These are phyloP conservation scores for Earliella scabrosa DNA, from an alignment of 1,284 basidiomycete genomes.

Conservation along the genomic window DNA sequence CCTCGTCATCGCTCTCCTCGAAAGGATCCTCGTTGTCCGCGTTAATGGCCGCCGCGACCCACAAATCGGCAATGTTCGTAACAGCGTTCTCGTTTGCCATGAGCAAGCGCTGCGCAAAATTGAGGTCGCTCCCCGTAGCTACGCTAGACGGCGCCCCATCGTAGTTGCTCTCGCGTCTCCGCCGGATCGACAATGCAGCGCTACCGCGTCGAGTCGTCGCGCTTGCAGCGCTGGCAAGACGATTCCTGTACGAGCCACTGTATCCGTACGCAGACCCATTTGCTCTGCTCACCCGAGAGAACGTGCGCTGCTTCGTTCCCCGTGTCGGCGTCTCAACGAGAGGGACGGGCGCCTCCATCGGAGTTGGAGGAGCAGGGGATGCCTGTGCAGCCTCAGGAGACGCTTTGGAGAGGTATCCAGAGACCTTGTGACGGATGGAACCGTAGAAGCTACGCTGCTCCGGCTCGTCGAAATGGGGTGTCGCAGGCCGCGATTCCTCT, in stretches of 20 bases:
- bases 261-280: conserved; percentile 86
- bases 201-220: conserved; percentile 52
- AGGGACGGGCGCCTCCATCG: conserved; percentile 47
- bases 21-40: conserved; percentile 84
- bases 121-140: conserved; percentile 56
- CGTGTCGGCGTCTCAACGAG: conserved; percentile 45
- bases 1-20: conserved; percentile 43
- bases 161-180: conserved; percentile 51
- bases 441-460: conserved; percentile 32
- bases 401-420: conserved; percentile 56
- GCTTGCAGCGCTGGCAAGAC: conserved; percentile 45
- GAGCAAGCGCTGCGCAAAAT: conserved; percentile 89
- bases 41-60: conserved; percentile 93
- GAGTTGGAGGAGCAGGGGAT: conserved; percentile 32
- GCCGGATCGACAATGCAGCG: conserved; percentile 47
- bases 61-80: conserved; percentile 87
- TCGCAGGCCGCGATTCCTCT: conserved; percentile 48
- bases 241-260: conserved; percentile 53
- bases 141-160: conserved; percentile 41
- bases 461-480: conserved; percentile 50
- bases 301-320: conserved; percentile 47
- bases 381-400: conserved; percentile 43
- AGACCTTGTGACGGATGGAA: conserved; percentile 35
- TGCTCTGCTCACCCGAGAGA: conserved; percentile 57
- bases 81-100: conserved; percentile 92